Percentiles rank a stretch among this genome's conserved stretches.
Conservation (phyloP, 805 yeast species). For the Myxozyma geophila region DNA sequence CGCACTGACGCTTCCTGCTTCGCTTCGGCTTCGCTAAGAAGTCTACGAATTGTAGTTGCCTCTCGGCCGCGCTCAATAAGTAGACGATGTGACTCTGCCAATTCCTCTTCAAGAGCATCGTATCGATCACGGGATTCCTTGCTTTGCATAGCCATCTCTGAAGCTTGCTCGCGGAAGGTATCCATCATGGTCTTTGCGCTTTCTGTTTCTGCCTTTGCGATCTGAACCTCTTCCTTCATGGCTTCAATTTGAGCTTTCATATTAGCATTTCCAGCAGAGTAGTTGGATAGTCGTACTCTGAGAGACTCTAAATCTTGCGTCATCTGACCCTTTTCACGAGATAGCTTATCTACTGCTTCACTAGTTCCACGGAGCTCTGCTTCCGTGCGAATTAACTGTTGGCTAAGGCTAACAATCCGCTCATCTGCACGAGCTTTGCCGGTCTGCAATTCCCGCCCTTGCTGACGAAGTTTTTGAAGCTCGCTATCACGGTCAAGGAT, state of each 20-base stretch:
- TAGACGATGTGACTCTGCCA: conserved; percentile 71
- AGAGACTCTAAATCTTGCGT: conserved; percentile 45
- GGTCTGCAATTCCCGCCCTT: conserved; percentile 28
- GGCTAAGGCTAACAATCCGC: conserved; percentile 40
- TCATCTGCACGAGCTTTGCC: conserved; percentile 27
- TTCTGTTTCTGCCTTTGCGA: conserved; percentile 45
- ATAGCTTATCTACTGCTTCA: conserved; percentile 36
- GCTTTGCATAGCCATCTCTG: conserved; percentile 68
- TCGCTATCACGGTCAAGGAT: conserved; percentile 31
- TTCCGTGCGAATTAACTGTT: conserved; percentile 38
- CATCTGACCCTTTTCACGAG: conserved; percentile 47
- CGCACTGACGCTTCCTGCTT: conserved; percentile 55
- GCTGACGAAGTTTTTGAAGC: conserved; percentile 20
- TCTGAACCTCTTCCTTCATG: conserved; percentile 44
- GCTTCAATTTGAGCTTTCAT: conserved; percentile 52
- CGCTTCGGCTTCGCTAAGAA: conserved; percentile 71
- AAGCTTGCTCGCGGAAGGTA: conserved; percentile 65
- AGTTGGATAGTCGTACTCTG: conserved; percentile 49
- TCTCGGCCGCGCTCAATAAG: conserved; percentile 84
- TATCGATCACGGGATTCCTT: conserved; percentile 65
- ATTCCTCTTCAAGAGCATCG: conserved; percentile 78
- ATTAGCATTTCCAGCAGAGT: conserved; percentile 49
- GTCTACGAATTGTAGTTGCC: conserved; percentile 68
- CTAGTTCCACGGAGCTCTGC: conserved; percentile 19
- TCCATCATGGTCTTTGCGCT: conserved; percentile 52